Conservation (phyloP, 2,329 filamentous ascomycete species). For the Neonectria sp. region DNA sequence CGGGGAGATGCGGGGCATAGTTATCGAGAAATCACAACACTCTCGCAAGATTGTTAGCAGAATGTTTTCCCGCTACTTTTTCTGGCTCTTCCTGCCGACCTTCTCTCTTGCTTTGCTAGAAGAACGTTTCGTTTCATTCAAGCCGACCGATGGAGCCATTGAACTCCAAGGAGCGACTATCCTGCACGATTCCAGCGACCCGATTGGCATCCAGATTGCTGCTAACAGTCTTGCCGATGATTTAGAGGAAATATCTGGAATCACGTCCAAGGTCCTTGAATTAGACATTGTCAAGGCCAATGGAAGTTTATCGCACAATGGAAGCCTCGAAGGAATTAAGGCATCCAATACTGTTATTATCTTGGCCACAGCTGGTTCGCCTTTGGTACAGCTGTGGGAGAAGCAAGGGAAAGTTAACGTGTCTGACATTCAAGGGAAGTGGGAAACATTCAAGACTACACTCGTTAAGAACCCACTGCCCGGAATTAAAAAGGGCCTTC, state of each 20-base stretch:
- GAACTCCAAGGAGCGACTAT: not conserved
- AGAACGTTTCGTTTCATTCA: not conserved
- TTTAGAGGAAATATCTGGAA: too few species aligned
- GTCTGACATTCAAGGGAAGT: constrained; percentile 70
- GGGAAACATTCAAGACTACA: constrained; percentile 77
- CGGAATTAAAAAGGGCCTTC: constrained; percentile 71
- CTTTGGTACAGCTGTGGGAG: not conserved
- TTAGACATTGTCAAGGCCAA: too few species aligned
- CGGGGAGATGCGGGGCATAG: not conserved
- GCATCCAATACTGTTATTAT: not conserved
- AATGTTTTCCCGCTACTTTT: not conserved
- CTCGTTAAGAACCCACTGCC: constrained; percentile 71
- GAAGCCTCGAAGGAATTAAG: too few species aligned
- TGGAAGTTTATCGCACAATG: too few species aligned
- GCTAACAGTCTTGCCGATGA: too few species aligned
- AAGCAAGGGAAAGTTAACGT: constrained; percentile 57
- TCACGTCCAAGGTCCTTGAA: too few species aligned
- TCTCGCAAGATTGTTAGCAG: too few species aligned
- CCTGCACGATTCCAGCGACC: not conserved
- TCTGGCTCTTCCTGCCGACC: not conserved
- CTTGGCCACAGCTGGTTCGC: not conserved
- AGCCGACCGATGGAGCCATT: not conserved
- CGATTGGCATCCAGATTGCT: not conserved
- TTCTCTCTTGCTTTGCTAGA: not conserved
- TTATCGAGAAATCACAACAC: not conserved